Evolutionary conservation across 495 filamentous ascomycete genomes (phyloP), one percentile per base, ranked within the genome.

Genomic region (Schizothecium vesticola): DNA sequence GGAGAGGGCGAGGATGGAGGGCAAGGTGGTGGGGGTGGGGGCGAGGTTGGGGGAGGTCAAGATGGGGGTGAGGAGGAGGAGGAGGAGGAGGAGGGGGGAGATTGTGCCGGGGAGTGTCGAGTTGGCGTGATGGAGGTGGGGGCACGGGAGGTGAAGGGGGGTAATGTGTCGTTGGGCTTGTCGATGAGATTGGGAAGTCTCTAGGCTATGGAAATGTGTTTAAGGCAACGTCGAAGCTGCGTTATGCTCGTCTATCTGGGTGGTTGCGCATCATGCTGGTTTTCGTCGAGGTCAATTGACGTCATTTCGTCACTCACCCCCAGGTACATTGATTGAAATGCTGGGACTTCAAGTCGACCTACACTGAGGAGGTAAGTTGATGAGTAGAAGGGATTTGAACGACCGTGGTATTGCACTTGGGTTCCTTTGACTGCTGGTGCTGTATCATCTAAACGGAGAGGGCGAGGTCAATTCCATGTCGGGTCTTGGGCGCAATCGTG

Each of bases 41-140:
- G 72, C 74, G 29, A 79, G 78, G 61, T 71, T 67, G 70, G 67
- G 59, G 0, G 71, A 74, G 13, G n/a, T 75, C 6, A 71, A 66
- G 60, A 55, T 68, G 13, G 31, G 65, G 63, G 28, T 71, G 31
- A 36, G 63, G 66, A 59, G 64, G n/a, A 4, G 33, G 33, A 43
- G 33, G 33, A 43, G 33, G 33, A 43, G 13, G 33, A 16, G 13
- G 13, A 13, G 13, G 13, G 33, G 12, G 33, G 33, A 43, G 33
- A 43, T 43, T 43, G 33, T 43, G 33, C 33, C 33, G 33, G 33
- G 33, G 33, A 43, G 33, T 43, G 33, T 13, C 12, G 33, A 43
- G 33, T 43, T 43, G 33, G 33, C 33, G 33, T 36, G 33, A 29
- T 8, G 28, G 9, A 10, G 8, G 28, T 29, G 28, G 8, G 28